Evolutionary conservation across 2,329 filamentous ascomycete genomes (phyloP).

Genomic region (Aspergillus jensenii): DNA sequence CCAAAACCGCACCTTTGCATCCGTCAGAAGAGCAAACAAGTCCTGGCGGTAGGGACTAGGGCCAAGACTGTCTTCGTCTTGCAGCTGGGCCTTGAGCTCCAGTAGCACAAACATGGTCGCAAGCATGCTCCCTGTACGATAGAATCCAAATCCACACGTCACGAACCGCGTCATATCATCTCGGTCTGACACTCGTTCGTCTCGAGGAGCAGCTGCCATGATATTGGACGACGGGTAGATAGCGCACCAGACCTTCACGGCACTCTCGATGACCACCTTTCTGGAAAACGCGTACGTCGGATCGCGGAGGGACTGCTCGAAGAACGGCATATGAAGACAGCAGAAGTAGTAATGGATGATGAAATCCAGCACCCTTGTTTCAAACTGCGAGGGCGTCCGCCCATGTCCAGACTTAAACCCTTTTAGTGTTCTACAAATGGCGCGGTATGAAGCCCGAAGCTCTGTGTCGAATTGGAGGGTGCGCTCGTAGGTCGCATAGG

Average conservation of each 20-base stretch:
- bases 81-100: conserved; percentile 28
- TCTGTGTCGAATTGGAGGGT: conserved; percentile 40
- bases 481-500: conserved; percentile 23
- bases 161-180: conserved; percentile 43
- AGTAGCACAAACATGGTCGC: conserved; percentile 22
- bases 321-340: conserved; percentile 32
- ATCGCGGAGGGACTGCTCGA: conserved; percentile 20
- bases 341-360: conserved; percentile 29
- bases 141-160: conserved; percentile 36
- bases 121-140: conserved; percentile 19
- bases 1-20: conserved; percentile 44
- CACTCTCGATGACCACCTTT: conserved; percentile 49
- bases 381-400: conserved; percentile 17
- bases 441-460: conserved; percentile 46
- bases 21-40: conserved; percentile 35
- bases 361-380: conserved; percentile 24
- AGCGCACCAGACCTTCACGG: conserved; percentile 49
- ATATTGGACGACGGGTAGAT: conserved; percentile 32
- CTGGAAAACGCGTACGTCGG: conserved; percentile 48
- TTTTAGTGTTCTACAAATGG: conserved; percentile 33
- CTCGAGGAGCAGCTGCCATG: conserved; percentile 4
- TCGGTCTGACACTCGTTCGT: conserved; percentile 1
- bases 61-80: conserved; percentile 27
- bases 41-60: conserved; percentile 27
- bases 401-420: background rate